Evolutionary conservation across 768 basidiomycete genomes (phyloP).

Genomic region (Termitomyces titanicus): DNA sequence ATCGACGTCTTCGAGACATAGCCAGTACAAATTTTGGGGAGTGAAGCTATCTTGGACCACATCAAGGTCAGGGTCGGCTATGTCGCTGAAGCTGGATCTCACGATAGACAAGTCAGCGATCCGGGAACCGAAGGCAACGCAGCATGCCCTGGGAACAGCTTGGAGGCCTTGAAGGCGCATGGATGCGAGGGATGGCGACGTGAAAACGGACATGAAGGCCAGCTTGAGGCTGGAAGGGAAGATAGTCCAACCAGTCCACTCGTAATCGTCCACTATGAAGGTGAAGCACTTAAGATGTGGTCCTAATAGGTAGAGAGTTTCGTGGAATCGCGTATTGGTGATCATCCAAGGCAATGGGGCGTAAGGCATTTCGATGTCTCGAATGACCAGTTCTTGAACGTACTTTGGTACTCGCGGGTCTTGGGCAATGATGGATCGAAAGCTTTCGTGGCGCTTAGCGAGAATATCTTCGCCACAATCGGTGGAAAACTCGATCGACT

Average conservation of each 20-base stretch:
- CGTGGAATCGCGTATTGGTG: conserved; percentile 4
- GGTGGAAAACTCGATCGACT: conserved; percentile 4
- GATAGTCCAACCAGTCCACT: conserved; percentile 4
- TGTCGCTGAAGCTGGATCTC: background rate
- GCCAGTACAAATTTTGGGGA: background rate
- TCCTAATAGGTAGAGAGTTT: conserved; percentile 3
- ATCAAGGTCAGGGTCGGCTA: conserved; percentile 1
- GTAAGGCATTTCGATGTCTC: background rate
- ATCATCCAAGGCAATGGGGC: conserved; percentile 1
- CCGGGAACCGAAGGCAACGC: conserved; percentile 3
- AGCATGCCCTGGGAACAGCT: conserved; percentile 1
- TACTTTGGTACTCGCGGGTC: background rate
- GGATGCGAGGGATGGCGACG: background rate
- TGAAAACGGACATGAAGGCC: conserved; percentile 3
- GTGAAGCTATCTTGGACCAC: background rate
- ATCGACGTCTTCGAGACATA: conserved; percentile 5
- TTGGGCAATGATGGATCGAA: background rate
- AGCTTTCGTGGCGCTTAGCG: background rate
- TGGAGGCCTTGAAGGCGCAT: conserved; percentile 4
- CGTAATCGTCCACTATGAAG: conserved; percentile 3
- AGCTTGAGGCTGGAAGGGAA: conserved; percentile 2
- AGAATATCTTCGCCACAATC: background rate
- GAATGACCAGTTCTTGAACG: conserved; percentile 2
- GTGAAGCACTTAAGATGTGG: conserved; percentile 5
- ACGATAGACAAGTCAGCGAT: conserved; percentile 2